These are phyloP conservation scores for Tricholomella constricta DNA, from an alignment of 768 basidiomycete genomes.

Conservation along the genomic window DNA sequence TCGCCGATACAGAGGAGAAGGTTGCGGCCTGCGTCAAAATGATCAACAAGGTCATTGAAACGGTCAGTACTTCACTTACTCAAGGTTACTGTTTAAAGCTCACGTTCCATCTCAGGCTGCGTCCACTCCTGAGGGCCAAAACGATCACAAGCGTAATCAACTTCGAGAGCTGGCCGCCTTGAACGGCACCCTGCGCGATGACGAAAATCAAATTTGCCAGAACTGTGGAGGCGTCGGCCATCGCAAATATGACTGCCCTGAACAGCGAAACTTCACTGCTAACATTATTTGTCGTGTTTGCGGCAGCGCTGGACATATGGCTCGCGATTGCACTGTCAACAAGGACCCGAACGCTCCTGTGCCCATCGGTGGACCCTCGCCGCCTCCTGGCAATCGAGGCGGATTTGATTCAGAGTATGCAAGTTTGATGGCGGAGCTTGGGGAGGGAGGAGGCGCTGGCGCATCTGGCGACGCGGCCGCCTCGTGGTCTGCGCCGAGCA, in stretches of 20 bases:
- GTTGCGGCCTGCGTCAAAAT: conserved; percentile 88
- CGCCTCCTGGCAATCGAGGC: conserved; percentile 58
- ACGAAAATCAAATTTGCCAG: conserved; percentile 99
- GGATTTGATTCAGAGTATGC: conserved; percentile 99
- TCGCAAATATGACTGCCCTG: conserved; percentile 98
- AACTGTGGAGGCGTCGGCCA: conserved; percentile 94
- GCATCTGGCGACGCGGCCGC: conserved; percentile 56
- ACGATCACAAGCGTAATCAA: conserved; percentile 99
- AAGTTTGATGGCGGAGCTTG: conserved; percentile 95
- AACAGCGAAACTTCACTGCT: conserved; percentile 97
- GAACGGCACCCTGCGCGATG: conserved; percentile 98
- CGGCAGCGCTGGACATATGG: conserved; percentile 99
- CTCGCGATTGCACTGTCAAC: conserved; percentile 94
- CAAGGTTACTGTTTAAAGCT: conserved; percentile 1
- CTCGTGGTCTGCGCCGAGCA: conserved; percentile 50
- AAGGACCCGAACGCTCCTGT: conserved; percentile 78
- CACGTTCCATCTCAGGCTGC: conserved; percentile 71
- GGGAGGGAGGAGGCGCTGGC: conserved; percentile 64
- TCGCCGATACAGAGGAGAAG: conserved; percentile 90
- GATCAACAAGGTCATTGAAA: conserved; percentile 98
- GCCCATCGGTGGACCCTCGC: conserved; percentile 44
- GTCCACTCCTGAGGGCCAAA: conserved; percentile 98
- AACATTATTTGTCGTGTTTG: conserved; percentile 99
- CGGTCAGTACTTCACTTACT: conserved; percentile 53
- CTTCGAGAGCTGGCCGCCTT: conserved; percentile 95